Conservation (phyloP, 495 filamentous ascomycete species). For the Paragyromitra xinjiangensis region DNA sequence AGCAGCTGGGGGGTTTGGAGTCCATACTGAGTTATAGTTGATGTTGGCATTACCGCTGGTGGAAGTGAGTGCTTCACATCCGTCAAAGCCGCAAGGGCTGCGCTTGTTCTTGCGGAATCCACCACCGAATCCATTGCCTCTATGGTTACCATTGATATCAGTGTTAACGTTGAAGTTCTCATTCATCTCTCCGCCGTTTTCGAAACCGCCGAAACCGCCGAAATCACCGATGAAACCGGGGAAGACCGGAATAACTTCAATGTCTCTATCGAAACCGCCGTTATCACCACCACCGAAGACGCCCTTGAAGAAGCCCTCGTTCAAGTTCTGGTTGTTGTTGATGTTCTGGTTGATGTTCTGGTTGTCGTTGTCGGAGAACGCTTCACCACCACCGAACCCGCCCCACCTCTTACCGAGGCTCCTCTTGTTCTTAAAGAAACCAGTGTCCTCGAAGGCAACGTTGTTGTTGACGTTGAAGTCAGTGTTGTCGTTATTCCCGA, state of each 20-base stretch:
- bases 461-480: conserved; percentile 55
- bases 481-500: conserved; percentile 47
- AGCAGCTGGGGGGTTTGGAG: background rate
- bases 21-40: conserved; percentile 39
- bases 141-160: conserved; percentile 20
- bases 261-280: conserved; percentile 2
- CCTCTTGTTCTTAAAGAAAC: conserved; percentile 52
- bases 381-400: conserved; percentile 17
- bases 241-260: conserved; percentile 30
- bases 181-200: conserved; percentile 24
- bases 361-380: conserved; percentile 43
- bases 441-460: conserved; percentile 50
- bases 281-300: conserved; percentile 13
- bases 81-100: background rate
- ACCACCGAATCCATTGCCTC: conserved; percentile 4
- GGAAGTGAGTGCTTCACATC: background rate
- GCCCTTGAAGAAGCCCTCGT: conserved; percentile 43
- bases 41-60: conserved; percentile 20
- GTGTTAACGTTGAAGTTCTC: conserved; percentile 40
- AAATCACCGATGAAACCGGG: conserved; percentile 39
- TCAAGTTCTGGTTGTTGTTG: conserved; percentile 54
- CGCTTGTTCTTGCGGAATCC: conserved; percentile 14
- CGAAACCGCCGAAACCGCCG: conserved; percentile 14
- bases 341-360: conserved; percentile 57
- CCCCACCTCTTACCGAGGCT: conserved; percentile 16